Evolutionary conservation across 495 filamentous ascomycete genomes (phyloP), one percentile per base, ranked within the genome.

Genomic region (Chaetomium fimeti): DNA sequence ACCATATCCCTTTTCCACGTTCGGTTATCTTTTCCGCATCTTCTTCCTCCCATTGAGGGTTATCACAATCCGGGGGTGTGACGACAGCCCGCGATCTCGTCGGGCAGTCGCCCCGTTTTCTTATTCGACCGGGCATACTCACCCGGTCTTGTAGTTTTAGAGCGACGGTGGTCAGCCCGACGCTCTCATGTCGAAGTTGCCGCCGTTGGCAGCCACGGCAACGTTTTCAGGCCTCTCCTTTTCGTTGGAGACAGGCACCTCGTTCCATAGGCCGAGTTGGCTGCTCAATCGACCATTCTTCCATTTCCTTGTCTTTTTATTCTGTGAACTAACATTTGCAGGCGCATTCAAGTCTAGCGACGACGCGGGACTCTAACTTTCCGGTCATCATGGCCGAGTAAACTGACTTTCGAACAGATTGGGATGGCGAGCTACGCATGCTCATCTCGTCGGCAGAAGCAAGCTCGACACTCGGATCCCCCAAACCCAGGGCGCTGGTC

Each of bases 181-280:
- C 55, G 54, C n/a, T 51, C 27, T 40, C 29, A 42, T 57, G 53
- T 64, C 51, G 42, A 51, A 49, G 56, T 47, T 58, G 63, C 25
- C 51, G 63, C 63, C 57, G 38, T 51, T 29, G 12, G 52, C 45
- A 53, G 25, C 47, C 53, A 27, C 53, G 38, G 32, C 32, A 36
- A 40, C 51, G 9, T 56, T 13, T 55, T 29, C 36, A 40, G 25
- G 47, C 15, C 36, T 56, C 56, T 15, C 36, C 32, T 32, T 29
- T 22, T 55, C 24, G 12, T 36, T 12, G 12, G 15, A 32, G 25
- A 20, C 36, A 15, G 22, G 18, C 8, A 36, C 27, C 25, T 38
- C 27, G 15, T 49, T 61, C 5, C 59, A 64, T 65, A 60, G 60
- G 63, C 63, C 67, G 47, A 63, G 63, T 57, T 62, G 63, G 63